A percentile compares a stretch with the other conserved stretches of the same genome.
Conservation (phyloP, 495 filamentous ascomycete species). For the Lepraria neglecta region DNA sequence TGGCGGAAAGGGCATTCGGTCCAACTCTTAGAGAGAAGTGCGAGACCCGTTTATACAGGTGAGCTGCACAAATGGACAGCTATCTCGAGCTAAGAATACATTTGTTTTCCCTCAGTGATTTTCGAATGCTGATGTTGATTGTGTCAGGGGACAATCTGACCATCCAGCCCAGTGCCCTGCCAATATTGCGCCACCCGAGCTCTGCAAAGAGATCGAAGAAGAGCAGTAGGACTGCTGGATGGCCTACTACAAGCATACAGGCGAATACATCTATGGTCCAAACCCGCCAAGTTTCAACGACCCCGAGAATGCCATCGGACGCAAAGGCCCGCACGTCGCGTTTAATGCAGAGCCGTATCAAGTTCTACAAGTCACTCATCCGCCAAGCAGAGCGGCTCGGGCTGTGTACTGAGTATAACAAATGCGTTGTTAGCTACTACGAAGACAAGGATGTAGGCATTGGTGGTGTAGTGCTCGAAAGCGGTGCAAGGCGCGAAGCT, state of each 20-base stretch:
- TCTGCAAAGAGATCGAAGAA: slow-evolving; percentile 41
- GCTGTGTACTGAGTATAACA: slow-evolving; percentile 35
- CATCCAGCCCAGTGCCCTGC: slow-evolving; percentile 41
- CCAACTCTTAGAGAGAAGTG: background rate
- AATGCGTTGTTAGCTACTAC: background rate
- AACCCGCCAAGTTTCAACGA: slow-evolving; percentile 34
- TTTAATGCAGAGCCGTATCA: slow-evolving; percentile 42
- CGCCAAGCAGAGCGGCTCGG: slow-evolving; percentile 45
- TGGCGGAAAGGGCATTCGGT: slow-evolving; percentile 7
- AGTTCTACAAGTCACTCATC: slow-evolving; percentile 52
- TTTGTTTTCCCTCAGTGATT: background rate
- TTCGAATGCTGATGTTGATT: background rate
- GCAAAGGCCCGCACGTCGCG: slow-evolving; percentile 3
- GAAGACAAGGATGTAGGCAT: slow-evolving; percentile 38
- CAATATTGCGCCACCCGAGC: slow-evolving; percentile 50
- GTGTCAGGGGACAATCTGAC: slow-evolving; percentile 49
- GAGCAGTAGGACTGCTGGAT: slow-evolving; percentile 46
- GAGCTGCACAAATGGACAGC: background rate
- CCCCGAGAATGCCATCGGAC: slow-evolving; percentile 33
- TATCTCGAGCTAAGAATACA: background rate
- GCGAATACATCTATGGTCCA: slow-evolving; percentile 43
- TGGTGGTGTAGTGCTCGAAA: slow-evolving; percentile 42
- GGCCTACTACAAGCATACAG: slow-evolving; percentile 48
- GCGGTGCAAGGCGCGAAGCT: slow-evolving; percentile 45
- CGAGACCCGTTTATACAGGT: background rate